A percentile compares a stretch with the other conserved stretches of the same genome.
Conservation (phyloP, 345 rosid genomes). For the Leavenworthia alabamica region DNA sequence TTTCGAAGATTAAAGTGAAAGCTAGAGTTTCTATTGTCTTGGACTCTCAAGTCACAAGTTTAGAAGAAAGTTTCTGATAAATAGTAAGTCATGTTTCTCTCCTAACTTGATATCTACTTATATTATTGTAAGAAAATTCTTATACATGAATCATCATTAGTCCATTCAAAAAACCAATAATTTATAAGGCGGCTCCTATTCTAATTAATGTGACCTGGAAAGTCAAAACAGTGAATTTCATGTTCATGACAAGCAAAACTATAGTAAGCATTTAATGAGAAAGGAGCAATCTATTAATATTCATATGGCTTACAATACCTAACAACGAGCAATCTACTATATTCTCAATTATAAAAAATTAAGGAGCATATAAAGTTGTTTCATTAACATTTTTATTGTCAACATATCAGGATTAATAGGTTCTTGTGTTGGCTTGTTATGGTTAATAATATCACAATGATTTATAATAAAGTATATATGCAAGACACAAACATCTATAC, state of each 20-base stretch:
- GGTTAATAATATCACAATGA: background rate
- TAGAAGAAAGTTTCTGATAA: background rate
- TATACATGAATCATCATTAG: background rate
- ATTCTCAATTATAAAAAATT: background rate
- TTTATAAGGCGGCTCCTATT: slow-evolving; percentile 9
- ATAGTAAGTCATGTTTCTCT: background rate
- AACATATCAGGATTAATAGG: background rate
- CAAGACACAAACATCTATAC: background rate
- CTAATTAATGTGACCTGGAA: slow-evolving; percentile 2
- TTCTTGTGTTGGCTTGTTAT: background rate
- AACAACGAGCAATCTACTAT: slow-evolving; percentile 10
- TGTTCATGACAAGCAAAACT: slow-evolving; percentile 17
- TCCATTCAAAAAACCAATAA: background rate
- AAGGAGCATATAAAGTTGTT: background rate
- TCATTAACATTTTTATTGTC: background rate
- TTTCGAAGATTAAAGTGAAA: background rate
- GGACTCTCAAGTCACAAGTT: background rate
- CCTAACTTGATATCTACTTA: background rate
- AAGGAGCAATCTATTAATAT: too few species aligned
- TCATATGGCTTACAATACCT: slow-evolving; percentile 8
- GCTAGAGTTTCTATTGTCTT: background rate
- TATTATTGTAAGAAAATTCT: background rate
- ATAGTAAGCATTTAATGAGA: slow-evolving; percentile 18
- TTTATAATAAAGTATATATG: background rate
- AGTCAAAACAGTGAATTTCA: slow-evolving; percentile 23